Percentiles rank a stretch among this genome's conserved stretches.
These are phyloP conservation scores for Plantago coronopus DNA, from an alignment of 305 asterid genomes.

Conservation along the genomic window DNA sequence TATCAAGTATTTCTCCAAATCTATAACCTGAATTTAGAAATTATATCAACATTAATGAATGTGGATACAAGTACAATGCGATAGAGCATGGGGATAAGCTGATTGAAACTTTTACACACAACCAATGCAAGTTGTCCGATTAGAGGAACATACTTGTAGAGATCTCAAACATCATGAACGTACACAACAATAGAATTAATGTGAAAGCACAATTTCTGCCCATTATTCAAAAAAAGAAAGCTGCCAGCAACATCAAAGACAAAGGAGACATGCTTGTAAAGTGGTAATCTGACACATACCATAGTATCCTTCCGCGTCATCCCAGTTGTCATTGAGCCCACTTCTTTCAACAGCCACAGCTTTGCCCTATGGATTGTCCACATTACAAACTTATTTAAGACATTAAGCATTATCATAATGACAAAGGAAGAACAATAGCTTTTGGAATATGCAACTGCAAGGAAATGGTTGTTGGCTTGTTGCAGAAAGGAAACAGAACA, in stretches of 20 bases:
- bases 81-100: too few relatives aligned
- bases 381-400: background rate
- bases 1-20: constrained; percentile 90
- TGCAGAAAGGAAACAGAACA: background rate
- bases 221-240: background rate
- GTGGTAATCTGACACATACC: constrained; percentile 43
- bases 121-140: too few relatives aligned
- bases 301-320: constrained; percentile 97
- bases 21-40: constrained; percentile 49
- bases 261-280: constrained; percentile 17
- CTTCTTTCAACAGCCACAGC: constrained; percentile 66
- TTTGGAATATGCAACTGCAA: background rate
- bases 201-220: background rate
- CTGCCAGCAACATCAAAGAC: constrained; percentile 15
- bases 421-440: background rate
- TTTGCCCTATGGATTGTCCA: constrained; percentile 50
- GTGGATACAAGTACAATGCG: too few relatives aligned
- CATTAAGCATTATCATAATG: too few relatives aligned
- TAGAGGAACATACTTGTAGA: too few relatives aligned
- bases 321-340: constrained; percentile 95
- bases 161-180: background rate
- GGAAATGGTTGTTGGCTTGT: background rate
- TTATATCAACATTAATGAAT: background rate
- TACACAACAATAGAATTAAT: background rate
- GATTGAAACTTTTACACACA: too few relatives aligned